phyloP scores from a whole-genome alignment of 2,329 filamentous ascomycete genomes.

The Hypoxylon sp. region DNA sequence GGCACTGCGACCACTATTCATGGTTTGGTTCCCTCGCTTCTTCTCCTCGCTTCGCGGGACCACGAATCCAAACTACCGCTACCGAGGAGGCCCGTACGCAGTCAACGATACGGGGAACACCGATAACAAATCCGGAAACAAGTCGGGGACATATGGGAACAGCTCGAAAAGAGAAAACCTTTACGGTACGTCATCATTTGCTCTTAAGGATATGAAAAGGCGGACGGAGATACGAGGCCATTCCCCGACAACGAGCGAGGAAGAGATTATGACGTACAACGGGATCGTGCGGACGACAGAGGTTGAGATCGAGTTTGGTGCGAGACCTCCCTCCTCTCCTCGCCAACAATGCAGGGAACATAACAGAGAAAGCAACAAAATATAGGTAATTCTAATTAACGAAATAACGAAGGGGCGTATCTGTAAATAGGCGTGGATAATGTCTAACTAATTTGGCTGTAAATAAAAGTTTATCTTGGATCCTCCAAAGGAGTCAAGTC shows the following conservation, averaged over 20 bases:
- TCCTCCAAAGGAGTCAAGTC: not conserved
- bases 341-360: constrained; percentile 4
- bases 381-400: constrained; percentile 7
- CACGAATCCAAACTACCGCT: constrained; percentile 42
- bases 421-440: constrained; percentile 1
- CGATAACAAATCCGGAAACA: constrained; percentile 33
- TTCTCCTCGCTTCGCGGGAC: constrained; percentile 43
- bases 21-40: constrained; percentile 48
- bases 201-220: constrained; percentile 41
- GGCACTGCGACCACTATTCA: constrained; percentile 46
- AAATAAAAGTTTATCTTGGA: constrained; percentile 9
- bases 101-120: constrained; percentile 28
- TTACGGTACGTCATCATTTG: constrained; percentile 41
- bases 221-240: constrained; percentile 51
- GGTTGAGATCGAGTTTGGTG: constrained; percentile 38
- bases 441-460: constrained; percentile 16
- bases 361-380: not conserved
- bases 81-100: constrained; percentile 31
- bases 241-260: constrained; percentile 54
- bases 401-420: constrained; percentile 3
- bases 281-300: constrained; percentile 55
- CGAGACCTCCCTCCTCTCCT: constrained; percentile 31
- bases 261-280: constrained; percentile 56
- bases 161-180: constrained; percentile 29
- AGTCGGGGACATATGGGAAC: constrained; percentile 17